Evolutionary conservation across 805 yeast genomes (phyloP).

Genomic region (Myxozyma vanderwaltii): DNA sequence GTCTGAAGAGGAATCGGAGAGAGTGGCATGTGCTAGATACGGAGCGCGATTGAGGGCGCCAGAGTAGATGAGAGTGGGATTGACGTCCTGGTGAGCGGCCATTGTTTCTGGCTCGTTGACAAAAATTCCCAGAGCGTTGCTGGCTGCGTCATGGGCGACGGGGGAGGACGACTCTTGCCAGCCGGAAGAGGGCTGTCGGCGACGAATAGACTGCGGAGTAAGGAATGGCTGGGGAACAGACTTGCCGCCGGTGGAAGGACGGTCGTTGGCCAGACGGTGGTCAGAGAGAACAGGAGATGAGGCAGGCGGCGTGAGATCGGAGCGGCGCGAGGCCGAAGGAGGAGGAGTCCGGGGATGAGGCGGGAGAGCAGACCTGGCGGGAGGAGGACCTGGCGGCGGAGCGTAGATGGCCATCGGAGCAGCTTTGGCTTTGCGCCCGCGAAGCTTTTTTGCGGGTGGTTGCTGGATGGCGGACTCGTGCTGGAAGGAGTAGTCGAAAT

Average conservation of each 20-base stretch:
- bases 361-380: background rate
- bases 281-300: background rate
- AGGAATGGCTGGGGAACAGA: constrained; percentile 7
- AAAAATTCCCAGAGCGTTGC: constrained; percentile 32
- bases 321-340: constrained; percentile 11
- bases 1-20: background rate
- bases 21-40: background rate
- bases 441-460: constrained; percentile 1
- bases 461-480: background rate
- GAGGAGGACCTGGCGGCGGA: constrained; percentile 9
- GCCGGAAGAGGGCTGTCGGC: constrained; percentile 1
- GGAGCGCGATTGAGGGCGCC: background rate
- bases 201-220: constrained; percentile 26
- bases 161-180: constrained; percentile 15
- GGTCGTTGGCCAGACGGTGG: background rate
- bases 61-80: constrained; percentile 23
- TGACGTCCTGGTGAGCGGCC: constrained; percentile 10
- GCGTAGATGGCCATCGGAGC: constrained; percentile 16
- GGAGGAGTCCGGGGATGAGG: constrained; percentile 19
- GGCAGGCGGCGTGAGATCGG: constrained; percentile 8
- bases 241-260: constrained; percentile 7
- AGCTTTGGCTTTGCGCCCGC: constrained; percentile 13
- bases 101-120: constrained; percentile 4
- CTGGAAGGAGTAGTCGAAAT: background rate
- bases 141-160: constrained; percentile 13